Conservation (phyloP, 1,284 basidiomycete genomes). For the Cerrena zonata region DNA sequence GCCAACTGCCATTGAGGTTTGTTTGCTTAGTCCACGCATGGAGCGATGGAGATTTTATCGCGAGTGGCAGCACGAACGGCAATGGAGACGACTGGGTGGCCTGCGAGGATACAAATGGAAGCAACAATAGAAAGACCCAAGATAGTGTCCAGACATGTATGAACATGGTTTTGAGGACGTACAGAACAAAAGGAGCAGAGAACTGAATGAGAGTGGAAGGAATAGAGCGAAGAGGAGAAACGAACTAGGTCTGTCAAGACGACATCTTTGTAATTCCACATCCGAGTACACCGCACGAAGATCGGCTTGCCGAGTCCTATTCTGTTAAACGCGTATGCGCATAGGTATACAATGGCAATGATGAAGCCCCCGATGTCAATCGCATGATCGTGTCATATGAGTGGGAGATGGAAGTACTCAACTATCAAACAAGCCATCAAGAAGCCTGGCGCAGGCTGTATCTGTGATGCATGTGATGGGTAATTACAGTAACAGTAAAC, state of each 20-base stretch:
- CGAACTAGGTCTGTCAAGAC: too few species aligned
- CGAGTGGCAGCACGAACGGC: slow-evolving; percentile 7
- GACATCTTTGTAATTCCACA: too few species aligned
- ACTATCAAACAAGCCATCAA: not conserved
- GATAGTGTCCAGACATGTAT: not conserved
- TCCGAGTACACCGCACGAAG: too few species aligned
- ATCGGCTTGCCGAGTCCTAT: too few species aligned
- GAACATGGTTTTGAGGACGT: not conserved
- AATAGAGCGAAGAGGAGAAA: too few species aligned
- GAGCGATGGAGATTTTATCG: slow-evolving; percentile 13
- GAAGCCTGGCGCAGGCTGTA: too few species aligned
- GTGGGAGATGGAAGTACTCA: not conserved
- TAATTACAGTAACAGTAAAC: too few species aligned
- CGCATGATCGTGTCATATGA: not conserved
- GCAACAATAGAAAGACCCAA: not conserved
- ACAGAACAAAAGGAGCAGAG: not conserved
- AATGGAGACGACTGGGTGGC: not conserved
- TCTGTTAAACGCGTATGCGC: too few species aligned
- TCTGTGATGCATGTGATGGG: too few species aligned
- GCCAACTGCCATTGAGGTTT: slow-evolving; percentile 3
- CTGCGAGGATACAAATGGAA: not conserved
- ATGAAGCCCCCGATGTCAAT: too few species aligned
- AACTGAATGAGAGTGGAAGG: not conserved
- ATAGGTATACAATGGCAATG: too few species aligned
- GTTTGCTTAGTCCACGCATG: slow-evolving; percentile 12